Conservation (phyloP, 2,329 filamentous ascomycete species). For the Trichoderma breve region DNA sequence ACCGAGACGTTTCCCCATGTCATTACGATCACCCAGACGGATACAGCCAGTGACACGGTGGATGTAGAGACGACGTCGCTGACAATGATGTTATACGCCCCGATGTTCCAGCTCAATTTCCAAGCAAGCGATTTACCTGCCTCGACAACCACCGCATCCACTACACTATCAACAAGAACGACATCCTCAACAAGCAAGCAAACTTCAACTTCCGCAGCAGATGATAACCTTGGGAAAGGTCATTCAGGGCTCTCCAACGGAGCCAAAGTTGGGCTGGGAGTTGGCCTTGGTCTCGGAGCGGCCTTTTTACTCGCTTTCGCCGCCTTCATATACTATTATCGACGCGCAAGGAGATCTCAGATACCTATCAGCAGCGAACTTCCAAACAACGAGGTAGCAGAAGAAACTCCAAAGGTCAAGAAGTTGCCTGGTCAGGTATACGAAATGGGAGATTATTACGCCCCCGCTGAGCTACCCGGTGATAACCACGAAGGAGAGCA, state of each 20-base stretch:
- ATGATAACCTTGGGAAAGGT: neutral
- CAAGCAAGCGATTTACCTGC: constrained; percentile 27
- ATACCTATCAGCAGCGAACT: neutral
- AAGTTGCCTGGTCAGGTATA: neutral
- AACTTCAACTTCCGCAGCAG: neutral
- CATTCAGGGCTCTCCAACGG: constrained; percentile 20
- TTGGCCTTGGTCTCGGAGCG: constrained; percentile 8
- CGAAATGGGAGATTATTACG: constrained; percentile 3
- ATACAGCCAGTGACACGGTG: neutral
- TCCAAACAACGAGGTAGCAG: neutral
- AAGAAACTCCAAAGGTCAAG: neutral
- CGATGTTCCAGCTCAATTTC: constrained; percentile 33
- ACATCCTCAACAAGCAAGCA: neutral
- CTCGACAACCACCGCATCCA: constrained; percentile 6
- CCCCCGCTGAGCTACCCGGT: neutral
- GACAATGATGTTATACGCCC: constrained; percentile 27
- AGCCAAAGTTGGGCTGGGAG: constrained; percentile 24
- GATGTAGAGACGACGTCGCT: neutral
- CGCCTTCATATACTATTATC: constrained; percentile 13
- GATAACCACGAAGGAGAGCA: neutral
- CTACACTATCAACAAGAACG: neutral
- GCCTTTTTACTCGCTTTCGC: constrained; percentile 19
- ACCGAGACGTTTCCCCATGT: neutral
- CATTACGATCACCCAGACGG: neutral
- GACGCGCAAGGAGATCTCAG: neutral